A percentile compares a stretch with the other conserved stretches of the same genome.
phyloP scores from a whole-genome alignment of 495 filamentous ascomycete genomes.

The Physcia stellaris region DNA sequence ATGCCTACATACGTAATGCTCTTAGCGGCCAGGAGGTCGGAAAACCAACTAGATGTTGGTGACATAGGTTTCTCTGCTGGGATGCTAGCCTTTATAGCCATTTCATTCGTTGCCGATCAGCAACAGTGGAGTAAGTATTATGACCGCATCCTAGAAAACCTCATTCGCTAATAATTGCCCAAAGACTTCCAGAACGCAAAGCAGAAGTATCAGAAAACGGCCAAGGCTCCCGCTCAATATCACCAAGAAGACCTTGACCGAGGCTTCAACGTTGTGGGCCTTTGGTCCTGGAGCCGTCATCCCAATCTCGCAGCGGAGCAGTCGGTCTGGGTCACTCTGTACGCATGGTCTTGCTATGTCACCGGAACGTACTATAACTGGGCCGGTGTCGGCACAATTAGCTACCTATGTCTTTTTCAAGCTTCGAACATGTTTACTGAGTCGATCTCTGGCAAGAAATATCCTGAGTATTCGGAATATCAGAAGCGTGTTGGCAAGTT shows the following conservation, averaged over 20 bases:
- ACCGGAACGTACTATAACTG: conserved; percentile 62
- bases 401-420: conserved; percentile 72
- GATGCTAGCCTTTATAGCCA: conserved; percentile 54
- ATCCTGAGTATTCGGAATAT: conserved; percentile 78
- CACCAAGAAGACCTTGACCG: conserved; percentile 71
- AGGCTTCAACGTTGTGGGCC: conserved; percentile 73
- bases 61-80: conserved; percentile 57
- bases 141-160: neutral
- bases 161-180: conserved; percentile 3
- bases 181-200: conserved; percentile 71
- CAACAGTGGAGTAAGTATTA: conserved; percentile 69
- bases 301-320: conserved; percentile 94
- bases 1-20: conserved; percentile 75
- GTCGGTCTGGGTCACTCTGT: conserved; percentile 74
- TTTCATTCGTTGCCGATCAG: conserved; percentile 75
- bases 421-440: conserved; percentile 81
- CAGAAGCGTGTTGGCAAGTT: conserved; percentile 71
- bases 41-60: conserved; percentile 30
- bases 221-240: conserved; percentile 44
- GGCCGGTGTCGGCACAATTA: conserved; percentile 55
- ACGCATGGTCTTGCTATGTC: conserved; percentile 70
- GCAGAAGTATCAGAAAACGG: conserved; percentile 52
- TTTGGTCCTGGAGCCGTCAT: conserved; percentile 79
- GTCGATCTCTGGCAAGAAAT: conserved; percentile 63
- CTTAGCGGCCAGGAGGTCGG: conserved; percentile 32